Base-by-base conservation (phyloP, 78 protist genomes). In the slime mould (Dictyostelium discoideum) region DNA sequence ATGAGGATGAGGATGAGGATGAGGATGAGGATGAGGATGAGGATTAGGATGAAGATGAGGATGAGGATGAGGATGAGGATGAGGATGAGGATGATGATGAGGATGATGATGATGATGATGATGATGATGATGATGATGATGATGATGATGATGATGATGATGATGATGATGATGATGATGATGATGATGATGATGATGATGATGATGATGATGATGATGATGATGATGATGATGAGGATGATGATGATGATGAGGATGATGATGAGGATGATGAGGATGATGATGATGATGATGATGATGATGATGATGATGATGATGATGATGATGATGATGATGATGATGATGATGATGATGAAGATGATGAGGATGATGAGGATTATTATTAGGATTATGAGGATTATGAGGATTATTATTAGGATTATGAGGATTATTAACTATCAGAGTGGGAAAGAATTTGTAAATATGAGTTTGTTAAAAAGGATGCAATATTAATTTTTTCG, bases 361-460 rank as follows among this genome's bases (percentile, higher is more conserved):
- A 65, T 4, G 73, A 65, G 0, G 24, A 65, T 4, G 73, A 65
- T 3, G 73, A 65, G 0, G 73, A 65, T n/a, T n/a, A n/a, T n/a
- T n/a, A n/a, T n/a, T n/a, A n/a, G n/a, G n/a, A n/a, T n/a, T n/a
- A n/a, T 10, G 77, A 57, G 1, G 80, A 67, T 16, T 69, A 69
- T 3, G 73, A 65, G 3, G 73, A 84, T n/a, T n/a, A n/a, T n/a
- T n/a, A n/a, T n/a, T n/a, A n/a, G n/a, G n/a, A n/a, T n/a, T n/a
- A n/a, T 10, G 77, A 57, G 1, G 80, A 67, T 16, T 69, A 69
- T 4, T 69, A 74, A 69, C 74, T 48, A 57, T 57, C 39, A 20
- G 92, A 86, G 44, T 88, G 94, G 1, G 94, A 88, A n/a, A 88
- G 76, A 16, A 88, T 65, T 42, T 46, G 69, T 14, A 79, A 46